These are phyloP conservation scores for Kwoniella dendrophila DNA, from an alignment of 768 basidiomycete species.

Conservation along the genomic window DNA sequence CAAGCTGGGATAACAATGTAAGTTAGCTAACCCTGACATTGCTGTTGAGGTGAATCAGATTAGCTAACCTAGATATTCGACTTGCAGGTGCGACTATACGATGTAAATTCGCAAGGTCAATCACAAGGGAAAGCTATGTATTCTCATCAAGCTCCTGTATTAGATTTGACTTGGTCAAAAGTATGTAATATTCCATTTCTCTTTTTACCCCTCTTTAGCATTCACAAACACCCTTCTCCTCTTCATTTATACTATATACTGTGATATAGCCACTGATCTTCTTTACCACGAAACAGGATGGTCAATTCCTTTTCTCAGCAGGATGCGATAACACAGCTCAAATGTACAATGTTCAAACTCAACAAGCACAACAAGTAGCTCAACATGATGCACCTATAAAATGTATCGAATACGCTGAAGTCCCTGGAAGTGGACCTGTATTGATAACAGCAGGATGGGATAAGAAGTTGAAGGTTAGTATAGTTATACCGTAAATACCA, in stretches of 20 bases:
- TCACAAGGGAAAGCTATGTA: constrained; percentile 90
- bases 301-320: constrained; percentile 84
- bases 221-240: not conserved
- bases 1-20: constrained; percentile 92
- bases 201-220: not conserved
- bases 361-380: constrained; percentile 77
- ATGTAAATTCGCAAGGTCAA: constrained; percentile 72
- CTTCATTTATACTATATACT: not conserved
- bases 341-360: constrained; percentile 85
- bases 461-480: constrained; percentile 83
- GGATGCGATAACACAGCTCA: constrained; percentile 95
- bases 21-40: constrained; percentile 36
- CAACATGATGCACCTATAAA: constrained; percentile 88
- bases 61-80: not conserved
- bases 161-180: constrained; percentile 88
- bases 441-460: constrained; percentile 97
- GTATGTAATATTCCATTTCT: constrained; percentile 58
- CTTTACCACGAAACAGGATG: constrained; percentile 65
- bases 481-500: not conserved
- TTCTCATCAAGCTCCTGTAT: constrained; percentile 82
- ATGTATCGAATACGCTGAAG: constrained; percentile 77
- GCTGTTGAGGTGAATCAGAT: not conserved
- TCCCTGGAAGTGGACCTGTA: constrained; percentile 63
- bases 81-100: constrained; percentile 84
- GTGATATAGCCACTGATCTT: not conserved